Evolutionary conservation across 257 asterid species (phyloP).

Genomic region (Fraxinus excelsior): DNA sequence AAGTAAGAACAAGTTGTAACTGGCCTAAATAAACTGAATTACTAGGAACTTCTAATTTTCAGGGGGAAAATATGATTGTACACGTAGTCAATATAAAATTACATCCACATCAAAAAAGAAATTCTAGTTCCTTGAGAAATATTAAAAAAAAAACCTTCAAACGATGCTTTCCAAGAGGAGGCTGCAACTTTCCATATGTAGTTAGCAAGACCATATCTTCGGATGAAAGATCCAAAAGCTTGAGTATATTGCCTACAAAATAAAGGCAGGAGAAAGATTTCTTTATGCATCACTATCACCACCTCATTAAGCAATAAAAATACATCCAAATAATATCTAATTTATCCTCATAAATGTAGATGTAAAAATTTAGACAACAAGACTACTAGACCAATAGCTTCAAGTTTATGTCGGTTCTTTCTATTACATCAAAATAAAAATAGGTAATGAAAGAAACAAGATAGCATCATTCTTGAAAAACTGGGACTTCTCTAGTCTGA

Average conservation of each 20-base stretch:
- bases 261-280: slow-evolving; percentile 4
- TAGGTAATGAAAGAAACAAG: background rate
- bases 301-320: background rate
- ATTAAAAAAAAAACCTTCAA: slow-evolving; percentile 56
- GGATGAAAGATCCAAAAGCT: slow-evolving; percentile 74
- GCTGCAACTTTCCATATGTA: slow-evolving; percentile 82
- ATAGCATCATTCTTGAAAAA: background rate
- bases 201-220: slow-evolving; percentile 61
- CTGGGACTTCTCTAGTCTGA: background rate
- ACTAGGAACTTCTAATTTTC: background rate
- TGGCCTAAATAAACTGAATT: too few species aligned
- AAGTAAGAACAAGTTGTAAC: background rate
- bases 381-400: slow-evolving; percentile 8
- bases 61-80: background rate
- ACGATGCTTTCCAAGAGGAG: slow-evolving; percentile 92
- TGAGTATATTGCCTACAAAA: slow-evolving; percentile 70
- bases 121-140: background rate
- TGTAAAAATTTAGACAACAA: slow-evolving; percentile 9
- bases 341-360: slow-evolving; percentile 2
- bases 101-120: background rate
- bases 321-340: background rate
- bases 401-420: background rate
- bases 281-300: background rate
- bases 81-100: slow-evolving; percentile 9
- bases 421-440: background rate